Conservation (phyloP, 176 grass and related monocot species). For the Zea luxurians region DNA sequence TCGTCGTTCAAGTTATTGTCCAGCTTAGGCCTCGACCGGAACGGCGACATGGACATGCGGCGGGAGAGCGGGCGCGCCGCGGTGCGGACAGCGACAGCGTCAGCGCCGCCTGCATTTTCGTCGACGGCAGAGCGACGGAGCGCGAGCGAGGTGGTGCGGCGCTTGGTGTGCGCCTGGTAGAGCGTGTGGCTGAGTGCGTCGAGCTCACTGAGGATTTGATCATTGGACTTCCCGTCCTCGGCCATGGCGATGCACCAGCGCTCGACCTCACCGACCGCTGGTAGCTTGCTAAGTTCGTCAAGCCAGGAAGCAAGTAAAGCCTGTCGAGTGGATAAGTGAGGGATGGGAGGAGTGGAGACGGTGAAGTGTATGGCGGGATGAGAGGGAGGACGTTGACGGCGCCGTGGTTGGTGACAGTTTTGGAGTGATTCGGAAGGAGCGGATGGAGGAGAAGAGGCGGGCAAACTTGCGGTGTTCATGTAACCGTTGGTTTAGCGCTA, state of each 20-base stretch:
- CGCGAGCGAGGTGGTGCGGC: slow-evolving; percentile 66
- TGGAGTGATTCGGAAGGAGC: slow-evolving; percentile 47
- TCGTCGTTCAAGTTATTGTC: slow-evolving; percentile 34
- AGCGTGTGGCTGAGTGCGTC: slow-evolving; percentile 84
- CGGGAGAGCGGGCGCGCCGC: slow-evolving; percentile 45
- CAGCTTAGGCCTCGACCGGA: slow-evolving; percentile 60
- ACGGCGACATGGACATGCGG: slow-evolving; percentile 83
- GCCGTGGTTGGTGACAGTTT: slow-evolving; percentile 48
- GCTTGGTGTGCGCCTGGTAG: slow-evolving; percentile 73
- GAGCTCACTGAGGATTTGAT: slow-evolving; percentile 74
- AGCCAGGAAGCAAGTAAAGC: slow-evolving; percentile 4
- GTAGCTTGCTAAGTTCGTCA: background rate
- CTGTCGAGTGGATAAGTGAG: slow-evolving; percentile 22
- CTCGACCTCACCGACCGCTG: slow-evolving; percentile 24
- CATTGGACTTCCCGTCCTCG: slow-evolving; percentile 40
- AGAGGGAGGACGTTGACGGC: slow-evolving; percentile 31
- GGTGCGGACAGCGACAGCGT: background rate
- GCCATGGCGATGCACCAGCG: slow-evolving; percentile 48
- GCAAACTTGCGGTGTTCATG: slow-evolving; percentile 33
- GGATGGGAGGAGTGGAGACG: slow-evolving; percentile 14
- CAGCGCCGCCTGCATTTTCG: background rate
- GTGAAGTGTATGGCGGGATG: slow-evolving; percentile 51
- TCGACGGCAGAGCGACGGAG: slow-evolving; percentile 47
- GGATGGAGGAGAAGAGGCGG: slow-evolving; percentile 41
- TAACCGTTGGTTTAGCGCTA: slow-evolving; percentile 47